A percentile compares a stretch with the other conserved stretches of the same genome.
phyloP scores from a whole-genome alignment of 768 basidiomycete species.

The Kwoniella pini region DNA sequence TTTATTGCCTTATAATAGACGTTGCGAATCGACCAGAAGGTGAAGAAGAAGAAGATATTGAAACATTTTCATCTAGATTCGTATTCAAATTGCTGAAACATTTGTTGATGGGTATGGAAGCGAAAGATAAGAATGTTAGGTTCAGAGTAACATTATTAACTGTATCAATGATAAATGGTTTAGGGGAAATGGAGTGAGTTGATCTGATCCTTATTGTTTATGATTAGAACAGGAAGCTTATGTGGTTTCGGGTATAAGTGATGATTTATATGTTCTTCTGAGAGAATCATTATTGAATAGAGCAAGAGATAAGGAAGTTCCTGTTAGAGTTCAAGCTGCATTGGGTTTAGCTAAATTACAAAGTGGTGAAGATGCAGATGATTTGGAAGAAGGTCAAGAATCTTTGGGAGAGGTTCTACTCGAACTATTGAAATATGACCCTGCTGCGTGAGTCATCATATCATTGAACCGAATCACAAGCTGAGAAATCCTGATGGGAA shows the following conservation, averaged over 20 bases:
- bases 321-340: conserved; percentile 75
- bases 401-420: conserved; percentile 54
- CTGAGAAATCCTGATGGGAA: too few relatives aligned
- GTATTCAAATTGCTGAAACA: conserved; percentile 67
- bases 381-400: conserved; percentile 53
- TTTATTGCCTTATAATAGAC: conserved; percentile 49
- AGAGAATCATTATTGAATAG: conserved; percentile 69
- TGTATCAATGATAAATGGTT: conserved; percentile 72
- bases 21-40: conserved; percentile 57
- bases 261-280: conserved; percentile 69
- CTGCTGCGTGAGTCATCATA: conserved; percentile 65
- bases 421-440: conserved; percentile 69
- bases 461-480: not conserved
- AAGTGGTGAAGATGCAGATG: conserved; percentile 69
- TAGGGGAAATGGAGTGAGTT: conserved; percentile 83
- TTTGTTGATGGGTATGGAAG: conserved; percentile 72
- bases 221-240: too few relatives aligned
- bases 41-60: conserved; percentile 60
- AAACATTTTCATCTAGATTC: conserved; percentile 71
- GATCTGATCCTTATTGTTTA: too few relatives aligned
- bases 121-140: conserved; percentile 84
- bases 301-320: conserved; percentile 72
- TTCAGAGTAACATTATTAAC: conserved; percentile 77
- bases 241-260: conserved; percentile 58
- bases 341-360: conserved; percentile 76